Conservation (phyloP, 177 flowering plant genomes). For the Vitis hybrid region DNA sequence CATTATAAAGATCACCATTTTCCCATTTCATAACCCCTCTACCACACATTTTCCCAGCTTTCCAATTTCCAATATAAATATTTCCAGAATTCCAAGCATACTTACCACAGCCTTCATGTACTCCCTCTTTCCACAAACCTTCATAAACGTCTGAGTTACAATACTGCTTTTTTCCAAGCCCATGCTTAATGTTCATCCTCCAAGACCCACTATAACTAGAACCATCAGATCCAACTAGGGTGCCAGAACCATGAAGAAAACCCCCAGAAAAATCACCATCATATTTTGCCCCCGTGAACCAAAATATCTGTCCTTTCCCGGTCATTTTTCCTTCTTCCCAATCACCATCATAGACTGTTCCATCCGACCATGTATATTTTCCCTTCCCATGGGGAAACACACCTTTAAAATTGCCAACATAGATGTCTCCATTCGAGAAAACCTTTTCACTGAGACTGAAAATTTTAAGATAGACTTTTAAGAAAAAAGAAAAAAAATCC, state of each 20-base stretch:
- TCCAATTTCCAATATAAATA: conserved; percentile 79
- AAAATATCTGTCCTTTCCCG: conserved; percentile 68
- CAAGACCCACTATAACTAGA: conserved; percentile 70
- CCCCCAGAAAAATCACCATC: conserved; percentile 88
- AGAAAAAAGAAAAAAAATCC: background rate
- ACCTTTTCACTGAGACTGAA: conserved; percentile 36
- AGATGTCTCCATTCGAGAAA: conserved; percentile 73
- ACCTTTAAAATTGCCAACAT: conserved; percentile 58
- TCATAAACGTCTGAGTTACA: conserved; percentile 75
- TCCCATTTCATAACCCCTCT: conserved; percentile 84
- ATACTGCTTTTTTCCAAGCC: conserved; percentile 70
- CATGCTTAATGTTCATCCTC: conserved; percentile 85
- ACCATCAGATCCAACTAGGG: conserved; percentile 48
- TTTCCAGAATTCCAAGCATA: conserved; percentile 73
- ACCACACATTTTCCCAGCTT: conserved; percentile 82
- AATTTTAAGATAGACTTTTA: conserved; percentile 6
- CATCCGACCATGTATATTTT: conserved; percentile 80
- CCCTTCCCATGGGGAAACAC: conserved; percentile 79
- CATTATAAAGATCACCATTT: conserved; percentile 84
- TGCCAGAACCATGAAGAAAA: conserved; percentile 80
- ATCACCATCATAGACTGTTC: conserved; percentile 76
- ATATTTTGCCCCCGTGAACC: conserved; percentile 76
- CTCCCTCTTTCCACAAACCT: conserved; percentile 92
- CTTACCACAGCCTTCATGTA: conserved; percentile 73
- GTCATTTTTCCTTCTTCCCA: conserved; percentile 89